Conservation (phyloP, 2,329 filamentous ascomycete genomes). For the Zymoseptoria ardabiliae region DNA sequence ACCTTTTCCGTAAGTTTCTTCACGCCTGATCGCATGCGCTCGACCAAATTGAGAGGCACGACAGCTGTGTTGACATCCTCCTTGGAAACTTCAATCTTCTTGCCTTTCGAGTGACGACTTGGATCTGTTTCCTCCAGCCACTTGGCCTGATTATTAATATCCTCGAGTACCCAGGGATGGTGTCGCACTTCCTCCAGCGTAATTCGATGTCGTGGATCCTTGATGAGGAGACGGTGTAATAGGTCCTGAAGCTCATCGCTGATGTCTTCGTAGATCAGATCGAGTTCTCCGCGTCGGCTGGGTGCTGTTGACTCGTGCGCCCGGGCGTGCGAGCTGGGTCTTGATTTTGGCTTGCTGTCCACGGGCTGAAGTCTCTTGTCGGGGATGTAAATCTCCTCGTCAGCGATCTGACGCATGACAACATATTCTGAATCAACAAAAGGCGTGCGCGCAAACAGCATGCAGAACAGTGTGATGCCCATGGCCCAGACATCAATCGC, state of each 20-base stretch:
- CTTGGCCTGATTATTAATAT: constrained; percentile 61
- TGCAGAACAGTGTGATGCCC: constrained; percentile 90
- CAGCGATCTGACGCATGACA: constrained; percentile 86
- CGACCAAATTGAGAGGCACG: constrained; percentile 77
- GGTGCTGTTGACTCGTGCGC: constrained; percentile 42
- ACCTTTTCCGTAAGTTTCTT: constrained; percentile 43
- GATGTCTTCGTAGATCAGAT: constrained; percentile 77
- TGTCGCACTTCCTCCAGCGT: constrained; percentile 86
- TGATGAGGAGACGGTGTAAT: constrained; percentile 69
- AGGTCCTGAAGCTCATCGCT: constrained; percentile 75
- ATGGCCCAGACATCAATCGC: constrained; percentile 97
- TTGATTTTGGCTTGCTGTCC: constrained; percentile 39
- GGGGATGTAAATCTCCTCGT: constrained; percentile 86
- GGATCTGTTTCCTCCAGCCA: constrained; percentile 98
- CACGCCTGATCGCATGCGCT: constrained; percentile 73
- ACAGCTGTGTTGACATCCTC: constrained; percentile 86
- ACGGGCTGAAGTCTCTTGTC: constrained; percentile 70
- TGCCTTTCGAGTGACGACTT: constrained; percentile 65
- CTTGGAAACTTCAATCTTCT: constrained; percentile 86
- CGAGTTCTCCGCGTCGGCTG: constrained; percentile 68
- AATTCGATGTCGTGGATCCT: constrained; percentile 84
- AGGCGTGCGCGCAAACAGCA: constrained; percentile 87
- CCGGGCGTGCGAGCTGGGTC: constrained; percentile 40
- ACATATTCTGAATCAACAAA: constrained; percentile 90
- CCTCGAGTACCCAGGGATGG: constrained; percentile 82